phyloP scores from a whole-genome alignment of 208 protist genomes.

The Acanthamoeba culbertsoni region DNA sequence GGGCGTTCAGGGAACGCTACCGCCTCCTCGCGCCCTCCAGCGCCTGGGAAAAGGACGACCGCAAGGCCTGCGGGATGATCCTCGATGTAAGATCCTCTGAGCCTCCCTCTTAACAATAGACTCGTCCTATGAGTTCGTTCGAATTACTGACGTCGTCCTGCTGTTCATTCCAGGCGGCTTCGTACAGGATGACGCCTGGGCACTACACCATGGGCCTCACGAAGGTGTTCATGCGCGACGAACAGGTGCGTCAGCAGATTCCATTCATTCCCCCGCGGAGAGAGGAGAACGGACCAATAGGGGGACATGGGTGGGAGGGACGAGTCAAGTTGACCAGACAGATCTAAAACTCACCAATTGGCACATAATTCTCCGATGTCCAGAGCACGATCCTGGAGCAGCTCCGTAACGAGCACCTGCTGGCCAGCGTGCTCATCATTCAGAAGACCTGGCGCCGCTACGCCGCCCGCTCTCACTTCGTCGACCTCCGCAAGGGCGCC shows the following conservation, averaged over 20 bases:
- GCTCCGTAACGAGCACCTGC: constrained; percentile 28
- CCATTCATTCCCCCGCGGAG: not conserved
- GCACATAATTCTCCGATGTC: too few species aligned
- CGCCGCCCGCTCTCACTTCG: not conserved
- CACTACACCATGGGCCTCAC: constrained; percentile 42
- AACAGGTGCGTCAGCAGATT: not conserved
- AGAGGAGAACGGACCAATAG: too few species aligned
- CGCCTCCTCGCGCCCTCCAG: constrained; percentile 32
- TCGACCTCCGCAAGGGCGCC: not conserved
- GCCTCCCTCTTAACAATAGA: not conserved
- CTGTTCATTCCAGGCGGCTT: not conserved
- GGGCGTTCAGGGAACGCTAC: constrained; percentile 41
- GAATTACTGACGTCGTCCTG: not conserved
- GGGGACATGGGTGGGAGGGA: too few species aligned
- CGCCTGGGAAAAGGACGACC: constrained; percentile 28
- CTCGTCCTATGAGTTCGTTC: not conserved
- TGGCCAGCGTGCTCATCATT: constrained; percentile 28
- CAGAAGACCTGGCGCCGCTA: constrained; percentile 49
- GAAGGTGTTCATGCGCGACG: constrained; percentile 57
- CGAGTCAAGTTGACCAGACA: too few species aligned
- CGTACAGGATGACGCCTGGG: constrained; percentile 34
- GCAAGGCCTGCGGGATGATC: constrained; percentile 30
- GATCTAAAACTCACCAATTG: too few species aligned
- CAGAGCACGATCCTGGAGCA: constrained; percentile 42
- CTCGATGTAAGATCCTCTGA: not conserved